Evolutionary conservation across 139 green algal genomes (phyloP), one percentile per base, ranked within the genome.

Genomic region (Chlamydomonas sp.): DNA sequence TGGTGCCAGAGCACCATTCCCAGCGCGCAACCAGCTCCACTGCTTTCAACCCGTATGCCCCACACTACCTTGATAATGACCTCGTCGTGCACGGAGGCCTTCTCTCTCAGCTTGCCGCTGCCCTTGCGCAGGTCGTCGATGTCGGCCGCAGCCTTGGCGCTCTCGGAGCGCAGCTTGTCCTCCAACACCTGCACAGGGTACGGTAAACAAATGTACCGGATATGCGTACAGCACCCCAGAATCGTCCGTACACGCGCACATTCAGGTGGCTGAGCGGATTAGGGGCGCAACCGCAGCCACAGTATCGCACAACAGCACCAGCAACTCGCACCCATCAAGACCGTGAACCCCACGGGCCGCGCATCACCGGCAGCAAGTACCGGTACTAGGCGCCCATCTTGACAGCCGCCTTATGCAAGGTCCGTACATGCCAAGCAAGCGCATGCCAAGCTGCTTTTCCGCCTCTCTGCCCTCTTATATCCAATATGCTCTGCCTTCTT

Each of bases 1-100:
- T 6, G 4, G 31, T 20, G 72, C 73, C 20, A 8, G 20, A 78
- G 4, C 31, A 49, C 31, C 31, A 49, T 49, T 49, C 31, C 31
- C 31, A 49, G 31, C 31, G 31, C 31, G 31, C 31, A 49, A 49
- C 31, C 31, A 78, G n/a, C n/a, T 8, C 5, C 73, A 8, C 20
- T 57, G 73, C 73, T 31, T 5, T 5, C 4, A n/a, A 57, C 75
- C 49, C 6, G 57, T 58, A 60, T 31, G 17, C 57, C 6, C 75
- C 2, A 2, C 57, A 62, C 6, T 58, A 85, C 80, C 80, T 87
- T 87, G 15, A 87, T 60, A 16, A 87, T 64, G 10, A 87, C 72
- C 63, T 87, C 83, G 61, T 87, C 83, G 20, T 67, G 20, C 17
- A 80, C 2, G 15, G 17, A 14, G 15, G 15, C 17, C 83, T 87